Conservation (phyloP, 352 stramenopile species). For the Globisporangium sylvaticum region DNA sequence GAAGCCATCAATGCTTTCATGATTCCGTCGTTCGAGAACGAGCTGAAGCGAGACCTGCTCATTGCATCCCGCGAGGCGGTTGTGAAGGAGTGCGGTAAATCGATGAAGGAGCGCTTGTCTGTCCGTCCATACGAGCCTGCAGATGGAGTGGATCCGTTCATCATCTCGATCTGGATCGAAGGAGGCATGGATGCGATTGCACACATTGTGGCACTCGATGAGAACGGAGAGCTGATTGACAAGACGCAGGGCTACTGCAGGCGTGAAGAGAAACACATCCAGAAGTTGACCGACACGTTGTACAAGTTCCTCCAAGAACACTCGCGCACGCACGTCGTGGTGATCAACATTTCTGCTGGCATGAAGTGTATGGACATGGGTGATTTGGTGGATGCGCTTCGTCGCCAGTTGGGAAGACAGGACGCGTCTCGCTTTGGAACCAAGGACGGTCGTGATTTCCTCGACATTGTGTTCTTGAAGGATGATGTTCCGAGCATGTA, state of each 20-base stretch:
- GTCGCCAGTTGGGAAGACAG: conserved; percentile 66
- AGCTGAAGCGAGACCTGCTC: conserved; percentile 76
- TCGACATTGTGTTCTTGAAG: conserved; percentile 87
- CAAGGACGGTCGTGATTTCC: conserved; percentile 73
- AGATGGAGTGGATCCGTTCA: conserved; percentile 72
- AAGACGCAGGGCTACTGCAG: conserved; percentile 85
- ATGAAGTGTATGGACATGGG: conserved; percentile 91
- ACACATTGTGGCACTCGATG: conserved; percentile 80
- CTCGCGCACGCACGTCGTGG: conserved; percentile 73
- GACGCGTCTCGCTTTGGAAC: conserved; percentile 71
- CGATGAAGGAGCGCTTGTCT: conserved; percentile 60
- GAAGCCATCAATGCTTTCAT: conserved; percentile 84
- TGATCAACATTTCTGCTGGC: conserved; percentile 86
- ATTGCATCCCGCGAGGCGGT: conserved; percentile 66
- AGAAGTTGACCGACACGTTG: conserved; percentile 70
- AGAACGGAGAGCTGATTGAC: conserved; percentile 83
- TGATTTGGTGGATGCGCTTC: conserved; percentile 80
- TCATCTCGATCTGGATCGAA: conserved; percentile 88
- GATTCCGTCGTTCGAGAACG: conserved; percentile 83
- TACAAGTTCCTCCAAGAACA: conserved; percentile 84
- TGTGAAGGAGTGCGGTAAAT: conserved; percentile 70
- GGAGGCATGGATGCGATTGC: conserved; percentile 71
- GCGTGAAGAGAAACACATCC: conserved; percentile 65
- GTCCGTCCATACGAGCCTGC: conserved; percentile 78
- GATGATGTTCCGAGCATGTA: conserved; percentile 89